A percentile compares a stretch with the other conserved stretches of the same genome.
phyloP scores from a whole-genome alignment of 495 filamentous ascomycete genomes.

The Bombardia bombarda region DNA sequence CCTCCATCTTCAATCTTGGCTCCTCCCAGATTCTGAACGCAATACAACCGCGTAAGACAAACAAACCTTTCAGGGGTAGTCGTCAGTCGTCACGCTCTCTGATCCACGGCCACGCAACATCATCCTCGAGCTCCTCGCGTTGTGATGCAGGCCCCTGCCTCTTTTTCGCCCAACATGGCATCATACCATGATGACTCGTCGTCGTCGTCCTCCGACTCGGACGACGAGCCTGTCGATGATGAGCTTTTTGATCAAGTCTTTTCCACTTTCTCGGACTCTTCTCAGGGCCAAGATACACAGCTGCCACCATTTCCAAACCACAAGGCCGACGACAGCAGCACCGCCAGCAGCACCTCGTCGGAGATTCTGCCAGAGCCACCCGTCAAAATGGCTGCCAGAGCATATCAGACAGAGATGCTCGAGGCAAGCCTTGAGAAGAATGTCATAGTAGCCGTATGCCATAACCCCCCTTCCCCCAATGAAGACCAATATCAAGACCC shows the following conservation, averaged over 20 bases:
- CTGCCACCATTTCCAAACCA: no score
- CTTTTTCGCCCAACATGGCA: neutral
- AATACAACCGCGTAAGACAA: no score
- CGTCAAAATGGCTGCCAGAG: constrained; percentile 42
- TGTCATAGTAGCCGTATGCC: constrained; percentile 72
- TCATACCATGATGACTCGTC: constrained; percentile 5
- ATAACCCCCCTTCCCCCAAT: neutral
- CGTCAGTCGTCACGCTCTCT: no score
- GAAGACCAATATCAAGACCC: no score
- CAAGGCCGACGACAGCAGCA: no score
- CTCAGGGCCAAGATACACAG: neutral
- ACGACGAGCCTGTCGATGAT: neutral
- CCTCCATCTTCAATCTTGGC: no score
- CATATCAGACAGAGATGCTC: constrained; percentile 89
- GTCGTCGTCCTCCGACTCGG: constrained; percentile 6
- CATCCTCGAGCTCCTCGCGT: no score
- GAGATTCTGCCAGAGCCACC: constrained; percentile 9
- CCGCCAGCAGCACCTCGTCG: neutral
- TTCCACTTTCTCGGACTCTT: neutral
- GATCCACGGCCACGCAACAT: no score
- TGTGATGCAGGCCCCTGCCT: no score
- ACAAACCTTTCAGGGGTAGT: no score
- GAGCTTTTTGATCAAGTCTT: neutral
- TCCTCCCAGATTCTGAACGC: no score
- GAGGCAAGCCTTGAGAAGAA: constrained; percentile 71